Conservation (phyloP, 2,329 filamentous ascomycete genomes). For the Penicillium sp. region DNA sequence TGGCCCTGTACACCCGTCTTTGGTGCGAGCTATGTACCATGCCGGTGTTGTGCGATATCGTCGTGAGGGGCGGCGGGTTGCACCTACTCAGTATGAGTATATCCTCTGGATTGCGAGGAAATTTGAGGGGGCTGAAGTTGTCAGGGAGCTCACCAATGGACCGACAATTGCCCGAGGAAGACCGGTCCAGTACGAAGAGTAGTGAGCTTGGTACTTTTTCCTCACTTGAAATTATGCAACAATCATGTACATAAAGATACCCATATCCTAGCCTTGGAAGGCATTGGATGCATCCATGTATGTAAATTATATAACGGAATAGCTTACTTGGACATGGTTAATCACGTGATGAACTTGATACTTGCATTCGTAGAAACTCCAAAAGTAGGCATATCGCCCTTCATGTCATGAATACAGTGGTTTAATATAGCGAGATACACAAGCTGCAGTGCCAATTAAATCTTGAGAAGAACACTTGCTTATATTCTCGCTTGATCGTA, state of each 20-base stretch:
- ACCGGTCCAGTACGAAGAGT: neutral
- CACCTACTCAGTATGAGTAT: conserved; percentile 44
- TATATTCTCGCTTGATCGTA: conserved; percentile 10
- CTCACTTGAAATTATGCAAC: neutral
- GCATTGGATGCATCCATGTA: neutral
- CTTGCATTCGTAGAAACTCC: conserved; percentile 9
- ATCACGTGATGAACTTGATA: conserved; percentile 4
- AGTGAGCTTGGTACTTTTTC: conserved; percentile 1
- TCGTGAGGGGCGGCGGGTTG: conserved; percentile 39
- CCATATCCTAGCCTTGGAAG: conserved; percentile 5
- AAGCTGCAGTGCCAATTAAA: conserved; percentile 23
- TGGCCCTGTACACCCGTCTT: conserved; percentile 46
- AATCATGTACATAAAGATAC: conserved; percentile 18
- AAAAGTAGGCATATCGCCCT: conserved; percentile 2
- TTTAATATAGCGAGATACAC: conserved; percentile 13
- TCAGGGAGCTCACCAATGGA: conserved; percentile 31
- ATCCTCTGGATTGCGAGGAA: conserved; percentile 48
- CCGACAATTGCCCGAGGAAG: conserved; percentile 21
- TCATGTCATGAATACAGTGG: conserved; percentile 14
- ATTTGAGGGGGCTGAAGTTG: conserved; percentile 50
- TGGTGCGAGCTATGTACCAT: conserved; percentile 56
- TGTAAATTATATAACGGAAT: neutral
- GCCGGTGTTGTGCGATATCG: conserved; percentile 53
- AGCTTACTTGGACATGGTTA: neutral
- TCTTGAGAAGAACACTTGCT: conserved; percentile 14